Conservation (phyloP, 78 protist species). For the Acrasis kona region DNA sequence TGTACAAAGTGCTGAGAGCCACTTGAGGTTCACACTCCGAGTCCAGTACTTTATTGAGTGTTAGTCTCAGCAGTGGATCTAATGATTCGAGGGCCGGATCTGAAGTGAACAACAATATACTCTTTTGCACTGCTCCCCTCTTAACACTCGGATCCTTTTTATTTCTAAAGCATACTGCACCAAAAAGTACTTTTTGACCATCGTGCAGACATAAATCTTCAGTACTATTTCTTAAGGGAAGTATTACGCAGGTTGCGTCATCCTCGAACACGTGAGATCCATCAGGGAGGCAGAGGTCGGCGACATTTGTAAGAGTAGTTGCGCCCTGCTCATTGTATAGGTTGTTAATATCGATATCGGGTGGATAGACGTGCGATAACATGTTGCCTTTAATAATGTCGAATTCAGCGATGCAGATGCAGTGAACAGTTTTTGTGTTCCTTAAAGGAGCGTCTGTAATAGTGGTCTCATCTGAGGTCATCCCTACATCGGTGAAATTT, state of each 20-base stretch:
- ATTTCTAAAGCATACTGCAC: not conserved
- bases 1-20: not conserved
- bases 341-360: too few relatives aligned
- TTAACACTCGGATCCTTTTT: slow-evolving; percentile 1
- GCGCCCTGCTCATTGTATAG: too few relatives aligned
- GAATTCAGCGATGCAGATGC: too few relatives aligned
- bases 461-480: too few relatives aligned
- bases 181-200: too few relatives aligned
- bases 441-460: too few relatives aligned
- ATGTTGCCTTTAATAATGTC: slow-evolving; percentile 16
- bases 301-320: not conserved
- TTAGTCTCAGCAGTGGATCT: not conserved
- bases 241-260: slow-evolving; percentile 5
- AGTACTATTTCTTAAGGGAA: too few relatives aligned
- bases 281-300: slow-evolving; percentile 16
- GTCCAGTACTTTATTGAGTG: not conserved
- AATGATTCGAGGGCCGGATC: not conserved
- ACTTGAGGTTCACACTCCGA: not conserved
- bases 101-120: slow-evolving; percentile 3
- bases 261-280: slow-evolving; percentile 14
- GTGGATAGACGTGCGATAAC: slow-evolving; percentile 8
- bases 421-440: too few relatives aligned
- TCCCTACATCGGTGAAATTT: too few relatives aligned
- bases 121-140: slow-evolving; percentile 17
- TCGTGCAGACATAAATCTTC: too few relatives aligned